Base-by-base conservation (phyloP, 805 yeast species). In the Jamesozyma lodderae region DNA sequence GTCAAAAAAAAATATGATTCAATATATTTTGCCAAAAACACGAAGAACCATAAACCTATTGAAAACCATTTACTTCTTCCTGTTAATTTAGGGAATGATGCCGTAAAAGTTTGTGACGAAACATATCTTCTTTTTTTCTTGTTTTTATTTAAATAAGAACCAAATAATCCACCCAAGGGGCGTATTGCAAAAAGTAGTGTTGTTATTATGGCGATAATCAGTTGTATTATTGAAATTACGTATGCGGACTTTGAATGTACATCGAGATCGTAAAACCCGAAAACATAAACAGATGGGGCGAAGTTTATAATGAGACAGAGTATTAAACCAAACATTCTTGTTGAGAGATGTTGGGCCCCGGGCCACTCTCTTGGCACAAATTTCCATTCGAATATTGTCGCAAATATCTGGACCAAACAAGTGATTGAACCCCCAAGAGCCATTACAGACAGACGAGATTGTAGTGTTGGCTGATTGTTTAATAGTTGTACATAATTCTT, bases 1-100 rank as follows among this genome's bases (percentile, higher is more conserved):
- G 88, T 79, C 45, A 84, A 62, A 48, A 81, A 84, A 57, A 81
- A 81, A 56, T 84, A 84, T 0, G 94, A 83, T 55, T 84, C 94
- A 17, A 75, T 54, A 46, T 79, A 76, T 52, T 84, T 84, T 3
- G 83, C 77, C 6, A 68, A 45, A 46, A 82, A 81, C 0, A 84
- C 80, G 1, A 75, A 70, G 16, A 72, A 28, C 87, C 94, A 81
- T 41, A 84, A 59, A 0, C 81, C 79, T 53, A 72, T 69, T 0
- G 94, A 83, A 3, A 85, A 73, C 41, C 76, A 61, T 33, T 63
- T 62, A 37, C 75, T 74, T 29, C 75, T 68, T 0, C 80, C 80
- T 13, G 54, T 58, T 8, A 82, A 62, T 17, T 57, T 50, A 39
- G 73, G 73, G 40, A 81, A 72, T 7, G 77, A 72, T 10, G 76